Conservation (phyloP, 2,329 filamentous ascomycete species). For the Lithohypha guttulata region DNA sequence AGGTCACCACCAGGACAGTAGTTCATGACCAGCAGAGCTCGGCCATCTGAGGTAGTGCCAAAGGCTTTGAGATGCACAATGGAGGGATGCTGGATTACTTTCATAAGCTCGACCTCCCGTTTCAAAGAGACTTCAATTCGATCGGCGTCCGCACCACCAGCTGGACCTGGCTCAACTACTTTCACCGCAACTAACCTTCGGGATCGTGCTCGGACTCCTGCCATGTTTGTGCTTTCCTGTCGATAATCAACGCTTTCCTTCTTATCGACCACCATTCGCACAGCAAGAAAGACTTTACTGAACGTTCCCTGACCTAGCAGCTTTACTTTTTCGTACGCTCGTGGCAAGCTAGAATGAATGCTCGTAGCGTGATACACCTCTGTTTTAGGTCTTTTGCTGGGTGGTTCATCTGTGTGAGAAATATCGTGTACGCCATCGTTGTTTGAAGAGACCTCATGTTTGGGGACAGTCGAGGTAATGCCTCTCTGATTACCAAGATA, state of each 20-base stretch:
- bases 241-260: conserved; percentile 32
- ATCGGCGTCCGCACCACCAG: conserved; percentile 84
- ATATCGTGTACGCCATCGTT: neutral
- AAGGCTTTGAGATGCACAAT: conserved; percentile 86
- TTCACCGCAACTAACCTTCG: conserved; percentile 87
- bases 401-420: conserved; percentile 22
- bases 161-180: conserved; percentile 87
- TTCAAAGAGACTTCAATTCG: conserved; percentile 88
- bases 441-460: conserved; percentile 21
- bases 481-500: conserved; percentile 72
- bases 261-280: conserved; percentile 54
- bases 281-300: conserved; percentile 84
- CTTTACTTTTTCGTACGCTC: conserved; percentile 69
- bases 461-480: conserved; percentile 37
- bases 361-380: conserved; percentile 63
- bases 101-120: conserved; percentile 89
- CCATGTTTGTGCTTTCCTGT: conserved; percentile 26
- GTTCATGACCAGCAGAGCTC: conserved; percentile 74
- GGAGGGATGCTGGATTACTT: conserved; percentile 75
- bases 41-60: conserved; percentile 66
- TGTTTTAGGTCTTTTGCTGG: conserved; percentile 15
- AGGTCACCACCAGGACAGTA: conserved; percentile 92
- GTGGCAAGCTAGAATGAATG: conserved; percentile 56
- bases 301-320: conserved; percentile 88
- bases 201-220: conserved; percentile 42